Evolutionary conservation across 1,139 yeast species (phyloP).

Genomic region (Scheffersomyces stambukii): DNA sequence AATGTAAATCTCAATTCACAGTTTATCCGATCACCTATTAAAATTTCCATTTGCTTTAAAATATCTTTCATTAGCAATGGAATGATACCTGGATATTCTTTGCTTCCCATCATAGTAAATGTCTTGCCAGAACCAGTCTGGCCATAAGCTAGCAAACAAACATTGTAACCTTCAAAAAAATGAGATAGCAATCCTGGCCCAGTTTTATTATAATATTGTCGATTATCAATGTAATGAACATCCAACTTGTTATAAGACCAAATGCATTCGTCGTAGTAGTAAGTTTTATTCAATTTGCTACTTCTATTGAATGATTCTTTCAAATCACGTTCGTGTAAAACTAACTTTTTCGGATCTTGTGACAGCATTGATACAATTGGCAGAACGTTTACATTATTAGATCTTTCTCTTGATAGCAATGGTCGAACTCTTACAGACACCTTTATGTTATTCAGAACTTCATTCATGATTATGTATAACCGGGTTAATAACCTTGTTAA

Average conservation of each 20-base stretch:
- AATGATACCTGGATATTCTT: conserved; percentile 51
- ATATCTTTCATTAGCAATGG: conserved; percentile 56
- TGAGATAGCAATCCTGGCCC: conserved; percentile 62
- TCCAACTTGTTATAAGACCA: conserved; percentile 48
- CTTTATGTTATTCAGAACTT: conserved; percentile 28
- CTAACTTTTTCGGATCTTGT: conserved; percentile 16
- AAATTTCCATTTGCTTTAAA: conserved; percentile 38
- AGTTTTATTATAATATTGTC: conserved; percentile 43
- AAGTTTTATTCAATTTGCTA: too few species aligned
- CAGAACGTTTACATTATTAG: conserved; percentile 4
- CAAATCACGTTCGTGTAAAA: too few species aligned
- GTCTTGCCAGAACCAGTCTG: conserved; percentile 77
- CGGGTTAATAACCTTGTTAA: too few species aligned
- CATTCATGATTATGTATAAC: background rate
- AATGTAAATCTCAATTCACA: conserved; percentile 59
- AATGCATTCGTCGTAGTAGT: conserved; percentile 54
- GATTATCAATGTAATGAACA: conserved; percentile 42
- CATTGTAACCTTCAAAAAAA: conserved; percentile 65
- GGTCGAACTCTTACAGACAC: conserved; percentile 49
- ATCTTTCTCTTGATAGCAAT: conserved; percentile 30
- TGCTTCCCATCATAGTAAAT: conserved; percentile 66
- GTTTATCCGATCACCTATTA: conserved; percentile 38
- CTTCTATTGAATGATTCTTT: too few species aligned
- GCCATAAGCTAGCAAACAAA: conserved; percentile 74
- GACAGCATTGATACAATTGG: conserved; percentile 31